These are phyloP conservation scores for Suillus tomentosus DNA, from an alignment of 768 basidiomycete species.

Conservation along the genomic window DNA sequence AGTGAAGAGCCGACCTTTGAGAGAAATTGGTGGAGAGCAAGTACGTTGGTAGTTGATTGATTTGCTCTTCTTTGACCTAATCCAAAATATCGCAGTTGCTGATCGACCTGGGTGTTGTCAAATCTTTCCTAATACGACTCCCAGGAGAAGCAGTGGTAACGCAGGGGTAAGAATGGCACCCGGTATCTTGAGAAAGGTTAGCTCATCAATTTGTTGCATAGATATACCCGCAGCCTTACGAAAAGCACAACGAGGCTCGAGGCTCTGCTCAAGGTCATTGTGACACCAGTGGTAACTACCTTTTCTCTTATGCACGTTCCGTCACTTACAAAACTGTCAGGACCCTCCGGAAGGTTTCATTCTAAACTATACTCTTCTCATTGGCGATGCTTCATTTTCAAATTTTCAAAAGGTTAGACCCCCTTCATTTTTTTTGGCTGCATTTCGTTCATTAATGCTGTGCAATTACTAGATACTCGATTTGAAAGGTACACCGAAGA, in stretches of 20 bases:
- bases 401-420: conserved; percentile 93
- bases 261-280: conserved; percentile 91
- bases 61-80: conserved; percentile 3
- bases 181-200: conserved; percentile 8
- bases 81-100: conserved; percentile 55
- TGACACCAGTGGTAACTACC: conserved; percentile 80
- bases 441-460: conserved; percentile 11
- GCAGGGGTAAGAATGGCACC: conserved; percentile 45
- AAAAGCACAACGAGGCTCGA: conserved; percentile 85
- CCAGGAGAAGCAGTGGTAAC: conserved; percentile 70
- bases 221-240: conserved; percentile 80
- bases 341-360: conserved; percentile 95
- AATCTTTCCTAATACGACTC: conserved; percentile 78
- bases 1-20: conserved; percentile 87
- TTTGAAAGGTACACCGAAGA: conserved; percentile 88
- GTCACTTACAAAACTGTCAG: conserved; percentile 38
- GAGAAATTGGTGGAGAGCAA: conserved; percentile 95
- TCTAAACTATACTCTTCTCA: conserved; percentile 90
- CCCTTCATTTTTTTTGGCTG: conserved; percentile 12
- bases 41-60: conserved; percentile 36
- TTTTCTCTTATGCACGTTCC: not conserved
- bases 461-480: conserved; percentile 74
- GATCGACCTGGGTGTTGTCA: conserved; percentile 88
- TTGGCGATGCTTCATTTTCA: conserved; percentile 92
- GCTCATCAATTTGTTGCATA: conserved; percentile 34